Evolutionary conservation across 208 protist species (phyloP), one percentile per base, ranked within the genome.

Genomic region (Balamuthia mandrillaris): DNA sequence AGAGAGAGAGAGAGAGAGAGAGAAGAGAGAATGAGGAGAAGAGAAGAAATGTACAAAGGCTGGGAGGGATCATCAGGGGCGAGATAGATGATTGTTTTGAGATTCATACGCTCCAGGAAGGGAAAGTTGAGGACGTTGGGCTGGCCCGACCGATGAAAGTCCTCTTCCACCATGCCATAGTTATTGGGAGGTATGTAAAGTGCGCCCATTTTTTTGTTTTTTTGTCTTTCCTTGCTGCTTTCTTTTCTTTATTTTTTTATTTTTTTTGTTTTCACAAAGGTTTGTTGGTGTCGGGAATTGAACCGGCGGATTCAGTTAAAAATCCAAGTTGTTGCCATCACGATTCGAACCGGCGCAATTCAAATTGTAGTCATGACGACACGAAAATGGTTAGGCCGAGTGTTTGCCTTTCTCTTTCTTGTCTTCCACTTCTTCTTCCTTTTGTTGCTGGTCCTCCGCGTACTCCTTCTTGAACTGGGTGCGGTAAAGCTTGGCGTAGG

Each of bases 161-260:
- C 92, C 86, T 97, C 96, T 88, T 98, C 96, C 24, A 99, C 97
- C 79, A 97, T 96, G 37, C 97, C 96, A 91, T 98, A 98, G 84
- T 98, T 98, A 21, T 44, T 84, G 7, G 84, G 68, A 39, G 84
- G 61, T 16, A 78, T 81, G 72, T 81, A 81, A 39, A 47, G 52
- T 37, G 72, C 45, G 35, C 37, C 60, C n/a, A 70, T 70, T 70
- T n/a, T 54, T 54, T 54, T 54, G 14, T 24, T 21, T 24, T 21
- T 24, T 24, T 54, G 14, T 24, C 14, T 21, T 24, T 24, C 14
- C 47, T 54, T 54, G 47, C 47, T 24, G 18, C 16, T 54, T 54
- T 14, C 21, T 21, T 14, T 54, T 54, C 47, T 54, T 54, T 54
- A 24, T 54, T 21, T 54, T 14, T 54, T 54, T 54, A 54, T 54